Percentiles rank a stretch among this genome's conserved stretches.
Conservation (phyloP, 352 stramenopile species). For the Phytopythium montanum region DNA sequence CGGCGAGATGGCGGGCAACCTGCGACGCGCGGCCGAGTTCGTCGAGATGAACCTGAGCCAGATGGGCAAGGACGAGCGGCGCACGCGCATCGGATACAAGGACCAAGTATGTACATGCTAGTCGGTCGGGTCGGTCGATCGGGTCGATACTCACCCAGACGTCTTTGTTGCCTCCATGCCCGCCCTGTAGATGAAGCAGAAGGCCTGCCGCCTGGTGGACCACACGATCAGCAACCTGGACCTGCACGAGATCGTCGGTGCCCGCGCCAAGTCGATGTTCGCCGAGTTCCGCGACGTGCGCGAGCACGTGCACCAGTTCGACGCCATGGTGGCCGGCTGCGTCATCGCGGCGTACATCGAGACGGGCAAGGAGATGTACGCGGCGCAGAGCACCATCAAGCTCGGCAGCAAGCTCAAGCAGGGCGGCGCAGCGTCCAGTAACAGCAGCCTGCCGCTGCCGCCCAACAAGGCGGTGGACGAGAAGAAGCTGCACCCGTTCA, state of each 20-base stretch:
- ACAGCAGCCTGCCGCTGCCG: slow-evolving; percentile 38
- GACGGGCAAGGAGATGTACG: slow-evolving; percentile 86
- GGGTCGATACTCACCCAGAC: not conserved
- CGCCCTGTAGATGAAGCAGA: slow-evolving; percentile 90
- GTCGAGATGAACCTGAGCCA: slow-evolving; percentile 97
- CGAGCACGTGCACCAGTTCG: slow-evolving; percentile 95
- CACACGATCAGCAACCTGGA: slow-evolving; percentile 94
- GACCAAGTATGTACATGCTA: slow-evolving; percentile 83
- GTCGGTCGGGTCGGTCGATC: not conserved
- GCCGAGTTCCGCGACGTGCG: slow-evolving; percentile 95
- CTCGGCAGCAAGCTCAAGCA: slow-evolving; percentile 59
- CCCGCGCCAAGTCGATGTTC: slow-evolving; percentile 95
- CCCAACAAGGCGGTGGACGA: slow-evolving; percentile 83
- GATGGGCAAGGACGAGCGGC: slow-evolving; percentile 95
- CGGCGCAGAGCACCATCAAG: slow-evolving; percentile 72
- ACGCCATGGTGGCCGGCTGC: slow-evolving; percentile 88
- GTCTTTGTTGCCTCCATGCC: not conserved
- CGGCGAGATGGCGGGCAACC: slow-evolving; percentile 82
- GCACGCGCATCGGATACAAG: slow-evolving; percentile 96
- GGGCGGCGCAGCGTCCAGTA: slow-evolving; percentile 32
- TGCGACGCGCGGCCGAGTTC: slow-evolving; percentile 84
- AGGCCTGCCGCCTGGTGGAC: slow-evolving; percentile 82
- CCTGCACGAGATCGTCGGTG: slow-evolving; percentile 94
- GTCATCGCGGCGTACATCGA: slow-evolving; percentile 87
- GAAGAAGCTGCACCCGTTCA: slow-evolving; percentile 86